phyloP scores from a whole-genome alignment of 2,329 filamentous ascomycete species.

The Apiospora koreana region DNA sequence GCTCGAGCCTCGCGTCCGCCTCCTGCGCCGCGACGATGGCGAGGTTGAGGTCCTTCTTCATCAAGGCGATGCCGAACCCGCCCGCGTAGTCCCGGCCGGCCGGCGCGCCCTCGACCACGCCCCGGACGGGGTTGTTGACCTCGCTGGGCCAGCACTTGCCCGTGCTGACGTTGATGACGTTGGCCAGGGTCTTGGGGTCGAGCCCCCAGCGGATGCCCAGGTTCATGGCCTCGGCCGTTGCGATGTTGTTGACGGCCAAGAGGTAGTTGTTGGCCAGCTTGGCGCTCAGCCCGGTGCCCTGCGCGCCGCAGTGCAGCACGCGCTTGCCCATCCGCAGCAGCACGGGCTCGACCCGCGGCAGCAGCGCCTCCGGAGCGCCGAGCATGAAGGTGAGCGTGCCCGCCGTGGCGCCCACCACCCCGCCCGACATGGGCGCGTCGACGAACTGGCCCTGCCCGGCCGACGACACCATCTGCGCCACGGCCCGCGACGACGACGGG shows the following conservation, averaged over 20 bases:
- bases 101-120: slow-evolving; percentile 76
- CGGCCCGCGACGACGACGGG: slow-evolving; percentile 76
- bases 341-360: slow-evolving; percentile 66
- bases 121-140: slow-evolving; percentile 90
- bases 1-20: slow-evolving; percentile 64
- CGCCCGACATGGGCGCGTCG: slow-evolving; percentile 96
- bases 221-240: slow-evolving; percentile 67
- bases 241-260: slow-evolving; percentile 87
- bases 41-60: slow-evolving; percentile 78
- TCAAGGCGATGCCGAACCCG: slow-evolving; percentile 75
- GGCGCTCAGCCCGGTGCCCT: slow-evolving; percentile 83
- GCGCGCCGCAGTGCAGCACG: slow-evolving; percentile 81
- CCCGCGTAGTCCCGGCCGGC: slow-evolving; percentile 75
- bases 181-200: slow-evolving; percentile 67
- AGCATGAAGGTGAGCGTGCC: slow-evolving; percentile 97
- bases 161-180: slow-evolving; percentile 90
- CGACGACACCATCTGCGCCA: slow-evolving; percentile 68
- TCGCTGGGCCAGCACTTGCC: slow-evolving; percentile 97
- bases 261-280: slow-evolving; percentile 99
- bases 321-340: slow-evolving; percentile 83
- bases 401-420: slow-evolving; percentile 85
- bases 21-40: slow-evolving; percentile 72
- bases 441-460: slow-evolving; percentile 76
- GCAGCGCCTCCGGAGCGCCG: slow-evolving; percentile 63
- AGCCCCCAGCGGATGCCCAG: slow-evolving; percentile 63